Evolutionary conservation across 106 monocot species (phyloP).

Genomic region (Amphibolis antarctica): DNA sequence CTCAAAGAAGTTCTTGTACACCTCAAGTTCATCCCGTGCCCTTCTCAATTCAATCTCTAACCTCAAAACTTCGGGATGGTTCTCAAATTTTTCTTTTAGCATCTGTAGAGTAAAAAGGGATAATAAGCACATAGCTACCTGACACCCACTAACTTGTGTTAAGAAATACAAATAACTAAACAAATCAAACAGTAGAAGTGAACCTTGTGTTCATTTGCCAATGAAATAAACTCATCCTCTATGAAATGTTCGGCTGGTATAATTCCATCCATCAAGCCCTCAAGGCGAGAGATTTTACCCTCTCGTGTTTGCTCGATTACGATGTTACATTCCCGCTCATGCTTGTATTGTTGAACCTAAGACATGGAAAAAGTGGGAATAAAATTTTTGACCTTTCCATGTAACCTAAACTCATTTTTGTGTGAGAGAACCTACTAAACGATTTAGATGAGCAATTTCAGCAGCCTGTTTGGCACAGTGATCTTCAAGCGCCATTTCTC

Average conservation of each 20-base stretch:
- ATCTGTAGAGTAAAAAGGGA: constrained; percentile 26
- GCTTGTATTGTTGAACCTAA: constrained; percentile 91
- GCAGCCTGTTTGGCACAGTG: constrained; percentile 66
- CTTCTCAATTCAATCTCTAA: constrained; percentile 65
- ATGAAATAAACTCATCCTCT: constrained; percentile 62
- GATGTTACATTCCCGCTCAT: constrained; percentile 89
- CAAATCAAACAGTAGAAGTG: neutral
- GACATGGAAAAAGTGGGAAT: constrained; percentile 5
- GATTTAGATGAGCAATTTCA: constrained; percentile 75
- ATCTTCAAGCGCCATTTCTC: constrained; percentile 89
- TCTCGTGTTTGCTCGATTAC: constrained; percentile 67
- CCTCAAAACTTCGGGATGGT: constrained; percentile 76
- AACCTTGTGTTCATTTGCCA: constrained; percentile 88
- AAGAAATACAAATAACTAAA: neutral
- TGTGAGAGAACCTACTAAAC: constrained; percentile 37
- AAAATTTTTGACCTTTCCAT: neutral
- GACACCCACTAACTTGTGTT: neutral
- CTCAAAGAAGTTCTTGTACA: constrained; percentile 61
- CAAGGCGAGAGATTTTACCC: constrained; percentile 83
- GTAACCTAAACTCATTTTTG: neutral
- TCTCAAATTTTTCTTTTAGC: constrained; percentile 75
- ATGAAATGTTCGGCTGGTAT: constrained; percentile 82
- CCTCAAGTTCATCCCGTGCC: constrained; percentile 70
- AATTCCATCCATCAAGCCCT: constrained; percentile 85
- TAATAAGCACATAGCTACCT: neutral